Conservation (phyloP, 140 eudicot species). For the Senecio squalidus region DNA sequence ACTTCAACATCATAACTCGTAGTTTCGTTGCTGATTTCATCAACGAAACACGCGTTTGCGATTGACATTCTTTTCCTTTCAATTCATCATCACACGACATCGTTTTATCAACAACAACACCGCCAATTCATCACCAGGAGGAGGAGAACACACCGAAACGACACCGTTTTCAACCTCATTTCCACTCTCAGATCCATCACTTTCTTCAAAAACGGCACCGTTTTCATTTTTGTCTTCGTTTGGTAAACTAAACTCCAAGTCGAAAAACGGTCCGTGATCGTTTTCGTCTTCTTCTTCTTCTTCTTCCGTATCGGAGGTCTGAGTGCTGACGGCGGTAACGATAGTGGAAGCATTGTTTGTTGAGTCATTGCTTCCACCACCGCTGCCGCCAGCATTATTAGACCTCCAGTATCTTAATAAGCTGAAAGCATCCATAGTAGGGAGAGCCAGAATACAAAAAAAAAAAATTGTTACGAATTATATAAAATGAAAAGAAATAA, state of each 20-base stretch:
- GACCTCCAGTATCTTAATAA: conserved; percentile 69
- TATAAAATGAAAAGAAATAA: too few species aligned
- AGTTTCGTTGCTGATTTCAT: conserved; percentile 62
- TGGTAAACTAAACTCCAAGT: conserved; percentile 62
- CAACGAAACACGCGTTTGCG: conserved; percentile 36
- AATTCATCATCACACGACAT: conserved; percentile 9
- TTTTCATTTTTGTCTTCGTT: conserved; percentile 26
- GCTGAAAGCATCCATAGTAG: conserved; percentile 87
- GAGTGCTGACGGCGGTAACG: conserved; percentile 31
- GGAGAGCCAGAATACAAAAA: conserved; percentile 93
- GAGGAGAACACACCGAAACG: conserved; percentile 44
- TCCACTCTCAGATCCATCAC: background rate
- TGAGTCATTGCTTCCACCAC: conserved; percentile 11
- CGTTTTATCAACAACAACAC: conserved; percentile 2
- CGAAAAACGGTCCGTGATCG: conserved; percentile 72
- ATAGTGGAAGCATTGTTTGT: conserved; percentile 26
- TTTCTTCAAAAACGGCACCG: conserved; percentile 3
- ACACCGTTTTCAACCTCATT: conserved; percentile 33
- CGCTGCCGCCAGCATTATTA: conserved; percentile 22
- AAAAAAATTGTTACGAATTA: too few species aligned
- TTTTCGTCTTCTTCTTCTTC: conserved; percentile 27
- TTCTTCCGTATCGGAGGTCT: conserved; percentile 25
- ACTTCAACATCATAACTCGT: conserved; percentile 61
- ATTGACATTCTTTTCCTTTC: conserved; percentile 25
- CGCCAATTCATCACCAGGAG: conserved; percentile 47